Conservation (phyloP, 768 basidiomycete genomes). For the Pleurotus tuoliensis region DNA sequence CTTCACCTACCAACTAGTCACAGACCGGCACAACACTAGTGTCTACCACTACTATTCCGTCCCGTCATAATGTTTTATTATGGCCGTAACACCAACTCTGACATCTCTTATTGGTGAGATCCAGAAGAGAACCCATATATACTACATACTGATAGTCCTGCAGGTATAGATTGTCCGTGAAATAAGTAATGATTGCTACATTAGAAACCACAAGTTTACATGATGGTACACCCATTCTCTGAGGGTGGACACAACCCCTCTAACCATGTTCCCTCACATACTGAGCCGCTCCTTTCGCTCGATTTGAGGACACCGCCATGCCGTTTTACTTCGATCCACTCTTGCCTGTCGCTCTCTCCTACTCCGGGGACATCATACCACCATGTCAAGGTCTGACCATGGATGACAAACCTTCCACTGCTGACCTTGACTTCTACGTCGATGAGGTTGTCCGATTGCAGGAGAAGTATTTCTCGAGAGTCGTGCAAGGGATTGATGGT, state of each 20-base stretch:
- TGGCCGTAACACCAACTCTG: too few species aligned
- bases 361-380: constrained; percentile 44
- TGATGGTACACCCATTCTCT: background rate
- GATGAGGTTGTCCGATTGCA: constrained; percentile 19
- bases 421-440: constrained; percentile 44
- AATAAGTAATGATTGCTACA: too few species aligned
- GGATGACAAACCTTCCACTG: constrained; percentile 36
- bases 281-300: background rate
- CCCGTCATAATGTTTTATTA: too few species aligned
- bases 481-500: background rate
- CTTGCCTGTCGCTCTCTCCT: constrained; percentile 28
- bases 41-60: too few species aligned
- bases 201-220: background rate
- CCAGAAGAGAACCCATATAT: too few species aligned
- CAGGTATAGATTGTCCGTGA: too few species aligned
- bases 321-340: constrained; percentile 32
- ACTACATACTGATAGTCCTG: too few species aligned
- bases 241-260: constrained; percentile 1
- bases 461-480: constrained; percentile 13
- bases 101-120: too few species aligned
- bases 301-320: constrained; percentile 24
- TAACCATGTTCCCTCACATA: constrained; percentile 2
- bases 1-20: too few species aligned
- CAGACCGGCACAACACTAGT: too few species aligned
- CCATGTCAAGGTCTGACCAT: constrained; percentile 50